Percentiles rank a stretch among this genome's conserved stretches.
Conservation (phyloP, 768 basidiomycete species). For the Boletus vinaceobasis region DNA sequence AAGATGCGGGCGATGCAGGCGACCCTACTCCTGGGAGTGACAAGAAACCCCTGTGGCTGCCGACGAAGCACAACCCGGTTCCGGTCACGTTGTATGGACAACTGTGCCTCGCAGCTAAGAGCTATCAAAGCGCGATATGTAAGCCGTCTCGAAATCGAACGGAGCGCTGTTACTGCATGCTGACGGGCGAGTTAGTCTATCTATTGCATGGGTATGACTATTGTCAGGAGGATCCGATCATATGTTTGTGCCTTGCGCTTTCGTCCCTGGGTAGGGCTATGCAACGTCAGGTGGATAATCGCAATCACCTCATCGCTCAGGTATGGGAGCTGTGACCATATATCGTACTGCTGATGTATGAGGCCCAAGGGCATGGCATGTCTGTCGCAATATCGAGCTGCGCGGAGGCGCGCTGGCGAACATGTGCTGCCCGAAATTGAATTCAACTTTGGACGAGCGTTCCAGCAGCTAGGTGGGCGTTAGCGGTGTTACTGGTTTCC, state of each 20-base stretch:
- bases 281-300: constrained; percentile 92
- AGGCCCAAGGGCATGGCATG: constrained; percentile 76
- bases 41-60: neutral
- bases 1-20: constrained; percentile 23
- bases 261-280: constrained; percentile 87
- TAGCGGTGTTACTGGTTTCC: neutral
- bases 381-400: constrained; percentile 68
- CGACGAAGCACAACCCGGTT: constrained; percentile 55
- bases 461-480: constrained; percentile 1
- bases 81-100: constrained; percentile 76
- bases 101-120: constrained; percentile 74
- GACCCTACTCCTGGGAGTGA: constrained; percentile 28
- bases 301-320: constrained; percentile 70
- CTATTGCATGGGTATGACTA: constrained; percentile 83
- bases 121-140: constrained; percentile 91
- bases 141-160: constrained; percentile 28
- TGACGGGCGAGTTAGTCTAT: constrained; percentile 27
- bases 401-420: constrained; percentile 43
- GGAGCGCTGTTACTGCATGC: neutral
- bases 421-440: constrained; percentile 69
- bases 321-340: neutral
- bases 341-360: neutral
- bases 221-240: constrained; percentile 78
- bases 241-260: constrained; percentile 78
- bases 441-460: constrained; percentile 82